Conservation (phyloP, 1,139 yeast genomes). For the Candida sp. region DNA sequence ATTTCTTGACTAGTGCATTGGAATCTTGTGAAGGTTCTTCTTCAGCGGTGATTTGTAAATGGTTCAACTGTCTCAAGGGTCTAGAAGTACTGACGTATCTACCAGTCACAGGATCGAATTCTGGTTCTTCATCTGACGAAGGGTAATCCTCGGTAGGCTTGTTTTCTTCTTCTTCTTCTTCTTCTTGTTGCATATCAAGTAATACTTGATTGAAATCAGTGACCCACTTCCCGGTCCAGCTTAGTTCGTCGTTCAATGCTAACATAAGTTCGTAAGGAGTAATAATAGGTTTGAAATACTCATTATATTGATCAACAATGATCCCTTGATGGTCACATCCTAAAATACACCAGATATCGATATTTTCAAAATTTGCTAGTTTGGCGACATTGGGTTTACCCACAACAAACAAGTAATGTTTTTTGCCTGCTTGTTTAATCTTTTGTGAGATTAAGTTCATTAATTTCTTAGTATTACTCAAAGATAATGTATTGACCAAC, state of each 20-base stretch:
- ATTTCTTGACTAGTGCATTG: conserved; percentile 51
- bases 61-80: conserved; percentile 70
- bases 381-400: conserved; percentile 99
- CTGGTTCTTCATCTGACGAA: conserved; percentile 69
- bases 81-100: conserved; percentile 60
- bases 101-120: conserved; percentile 89
- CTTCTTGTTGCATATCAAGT: conserved; percentile 22
- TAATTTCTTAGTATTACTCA: conserved; percentile 64
- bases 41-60: conserved; percentile 52
- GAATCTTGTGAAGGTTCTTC: conserved; percentile 16
- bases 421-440: conserved; percentile 76
- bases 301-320: conserved; percentile 70
- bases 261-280: conserved; percentile 90
- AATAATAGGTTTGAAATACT: conserved; percentile 85
- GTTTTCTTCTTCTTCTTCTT: conserved; percentile 17
- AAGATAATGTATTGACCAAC: conserved; percentile 82
- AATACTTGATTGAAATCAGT: conserved; percentile 66
- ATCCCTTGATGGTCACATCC: conserved; percentile 97
- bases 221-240: conserved; percentile 94
- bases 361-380: conserved; percentile 87
- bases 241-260: conserved; percentile 70
- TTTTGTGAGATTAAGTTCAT: conserved; percentile 57
- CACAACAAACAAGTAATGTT: conserved; percentile 90
- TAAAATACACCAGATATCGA: conserved; percentile 90
- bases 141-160: conserved; percentile 15